Conservation (phyloP, 192 early-diverging fungal genomes). For the Entomortierella lignicola region DNA sequence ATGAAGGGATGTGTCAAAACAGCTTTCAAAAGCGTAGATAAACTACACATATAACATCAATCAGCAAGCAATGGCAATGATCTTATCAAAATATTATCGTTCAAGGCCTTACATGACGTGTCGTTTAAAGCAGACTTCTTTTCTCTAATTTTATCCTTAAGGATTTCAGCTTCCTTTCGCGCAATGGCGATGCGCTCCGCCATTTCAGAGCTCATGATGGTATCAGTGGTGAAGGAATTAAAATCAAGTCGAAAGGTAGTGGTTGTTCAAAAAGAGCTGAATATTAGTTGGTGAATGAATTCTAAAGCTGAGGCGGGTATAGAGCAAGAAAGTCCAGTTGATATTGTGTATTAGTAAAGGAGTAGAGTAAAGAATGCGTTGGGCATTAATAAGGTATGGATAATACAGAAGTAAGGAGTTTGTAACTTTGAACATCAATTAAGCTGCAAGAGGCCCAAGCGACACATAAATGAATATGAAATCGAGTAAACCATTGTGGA, state of each 20-base stretch:
- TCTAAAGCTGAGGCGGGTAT: background rate
- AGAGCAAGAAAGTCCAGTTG: background rate
- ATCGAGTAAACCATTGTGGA: no score
- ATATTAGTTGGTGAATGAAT: no score
- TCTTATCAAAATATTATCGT: background rate
- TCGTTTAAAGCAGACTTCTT: slow-evolving; percentile 95
- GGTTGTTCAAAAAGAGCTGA: no score
- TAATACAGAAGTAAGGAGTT: background rate
- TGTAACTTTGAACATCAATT: slow-evolving; percentile 12
- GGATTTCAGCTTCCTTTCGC: slow-evolving; percentile 92
- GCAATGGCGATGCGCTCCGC: slow-evolving; percentile 90
- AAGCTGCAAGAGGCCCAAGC: slow-evolving; percentile 19
- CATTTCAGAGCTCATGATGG: slow-evolving; percentile 71
- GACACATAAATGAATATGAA: background rate
- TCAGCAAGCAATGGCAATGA: no score
- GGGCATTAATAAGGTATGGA: background rate
- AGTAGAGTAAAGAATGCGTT: background rate
- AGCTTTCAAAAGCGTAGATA: no score
- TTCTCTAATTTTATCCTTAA: slow-evolving; percentile 96
- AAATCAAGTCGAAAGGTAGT: background rate
- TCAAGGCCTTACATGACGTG: slow-evolving; percentile 82
- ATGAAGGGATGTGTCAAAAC: no score
- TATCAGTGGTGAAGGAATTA: background rate
- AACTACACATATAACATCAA: no score
- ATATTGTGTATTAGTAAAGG: background rate